Evolutionary conservation across 371 early-diverging fungal genomes (phyloP).

Genomic region (Saksenaea vasiformis): DNA sequence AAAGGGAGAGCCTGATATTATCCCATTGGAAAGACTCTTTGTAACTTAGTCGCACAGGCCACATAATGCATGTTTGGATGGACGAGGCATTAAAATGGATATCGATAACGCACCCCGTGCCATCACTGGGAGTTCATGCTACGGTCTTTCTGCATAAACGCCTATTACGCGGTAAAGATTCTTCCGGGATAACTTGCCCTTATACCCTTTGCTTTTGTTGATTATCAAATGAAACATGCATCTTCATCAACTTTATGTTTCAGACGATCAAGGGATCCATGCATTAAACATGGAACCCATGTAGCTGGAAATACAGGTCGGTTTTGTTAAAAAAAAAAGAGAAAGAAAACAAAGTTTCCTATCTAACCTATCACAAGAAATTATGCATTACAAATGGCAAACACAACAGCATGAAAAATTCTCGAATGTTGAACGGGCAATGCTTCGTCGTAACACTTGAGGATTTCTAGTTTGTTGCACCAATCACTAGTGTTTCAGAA

Average conservation of each 20-base stretch:
- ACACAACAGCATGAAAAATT: conserved; percentile 8
- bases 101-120: conserved; percentile 55
- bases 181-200: no score
- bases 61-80: not conserved
- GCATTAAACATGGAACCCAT: conserved; percentile 55
- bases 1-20: no score
- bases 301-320: conserved; percentile 46
- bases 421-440: not conserved
- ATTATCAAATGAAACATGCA: not conserved
- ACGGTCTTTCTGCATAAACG: no score
- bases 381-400: conserved; percentile 47
- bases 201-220: not conserved
- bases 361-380: not conserved
- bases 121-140: no score
- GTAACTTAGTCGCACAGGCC: not conserved
- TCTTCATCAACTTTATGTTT: not conserved
- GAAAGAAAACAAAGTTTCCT: not conserved
- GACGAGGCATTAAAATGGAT: conserved; percentile 20
- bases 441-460: not conserved
- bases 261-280: conserved; percentile 8
- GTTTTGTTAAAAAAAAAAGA: not conserved
- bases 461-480: conserved; percentile 18
- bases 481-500: conserved; percentile 8
- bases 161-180: no score
- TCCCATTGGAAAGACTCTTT: no score